phyloP scores from a whole-genome alignment of 306 rosid species.

The Heteromeles arbutifolia region DNA sequence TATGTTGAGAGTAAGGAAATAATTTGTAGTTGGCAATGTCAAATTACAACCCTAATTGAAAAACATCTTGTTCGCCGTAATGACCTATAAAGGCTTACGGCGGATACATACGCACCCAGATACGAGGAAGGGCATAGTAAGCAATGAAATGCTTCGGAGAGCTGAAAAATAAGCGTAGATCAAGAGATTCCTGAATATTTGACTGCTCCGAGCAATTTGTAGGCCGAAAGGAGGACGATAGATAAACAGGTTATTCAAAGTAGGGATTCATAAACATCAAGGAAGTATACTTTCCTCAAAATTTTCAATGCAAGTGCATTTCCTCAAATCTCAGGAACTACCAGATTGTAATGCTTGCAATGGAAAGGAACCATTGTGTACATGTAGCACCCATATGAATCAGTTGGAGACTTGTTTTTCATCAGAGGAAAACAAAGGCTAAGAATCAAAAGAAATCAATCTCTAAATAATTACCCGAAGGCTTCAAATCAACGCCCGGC shows the following conservation, averaged over 20 bases:
- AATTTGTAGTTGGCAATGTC: too few species aligned
- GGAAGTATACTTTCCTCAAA: conserved; percentile 29
- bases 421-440: conserved; percentile 15
- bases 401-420: conserved; percentile 25
- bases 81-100: not conserved
- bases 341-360: conserved; percentile 31
- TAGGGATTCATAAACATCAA: not conserved
- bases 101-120: too few species aligned
- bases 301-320: conserved; percentile 26
- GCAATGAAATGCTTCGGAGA: too few species aligned
- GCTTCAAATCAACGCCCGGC: conserved; percentile 66
- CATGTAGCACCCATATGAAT: conserved; percentile 29
- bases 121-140: too few species aligned
- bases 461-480: conserved; percentile 91
- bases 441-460: conserved; percentile 80
- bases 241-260: not conserved
- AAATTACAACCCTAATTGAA: not conserved
- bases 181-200: too few species aligned
- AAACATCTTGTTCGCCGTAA: not conserved
- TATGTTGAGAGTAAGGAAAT: too few species aligned
- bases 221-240: not conserved
- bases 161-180: too few species aligned
- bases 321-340: conserved; percentile 20
- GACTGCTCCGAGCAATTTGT: not conserved
- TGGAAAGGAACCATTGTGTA: conserved; percentile 39